These are phyloP conservation scores for Lolium perenne DNA, from an alignment of 176 grass and related monocot species.

Conservation along the genomic window DNA sequence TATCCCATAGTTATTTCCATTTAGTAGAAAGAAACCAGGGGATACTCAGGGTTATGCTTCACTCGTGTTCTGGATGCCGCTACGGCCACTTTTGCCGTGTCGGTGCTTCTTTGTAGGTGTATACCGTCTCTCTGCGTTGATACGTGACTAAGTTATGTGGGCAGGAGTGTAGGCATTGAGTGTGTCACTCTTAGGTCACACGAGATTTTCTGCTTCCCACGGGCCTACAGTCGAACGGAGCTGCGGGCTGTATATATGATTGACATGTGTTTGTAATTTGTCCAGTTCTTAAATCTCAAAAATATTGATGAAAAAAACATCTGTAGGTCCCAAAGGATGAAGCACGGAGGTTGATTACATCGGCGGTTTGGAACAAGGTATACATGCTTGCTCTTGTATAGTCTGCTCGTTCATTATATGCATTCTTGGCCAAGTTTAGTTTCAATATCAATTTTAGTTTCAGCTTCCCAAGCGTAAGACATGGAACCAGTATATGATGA, in stretches of 20 bases:
- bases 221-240: background rate
- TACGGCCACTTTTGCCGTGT: too few species aligned
- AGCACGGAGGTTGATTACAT: background rate
- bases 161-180: too few species aligned
- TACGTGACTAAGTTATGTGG: too few species aligned
- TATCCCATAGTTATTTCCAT: too few species aligned
- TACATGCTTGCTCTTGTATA: constrained; percentile 2
- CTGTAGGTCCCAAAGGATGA: constrained; percentile 1
- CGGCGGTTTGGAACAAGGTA: background rate
- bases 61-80: too few species aligned
- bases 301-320: background rate
- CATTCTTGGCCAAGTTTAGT: background rate
- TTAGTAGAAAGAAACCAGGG: too few species aligned
- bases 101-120: too few species aligned
- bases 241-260: background rate
- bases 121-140: too few species aligned
- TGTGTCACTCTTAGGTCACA: too few species aligned
- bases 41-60: too few species aligned
- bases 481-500: background rate
- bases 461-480: constrained; percentile 8
- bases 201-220: background rate
- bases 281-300: background rate
- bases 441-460: constrained; percentile 7
- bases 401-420: background rate
- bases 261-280: background rate